Percentiles rank a stretch among this genome's conserved stretches.
These are phyloP conservation scores for Mortierella sp. DNA, from an alignment of 371 early-diverging fungal genomes.

Conservation along the genomic window DNA sequence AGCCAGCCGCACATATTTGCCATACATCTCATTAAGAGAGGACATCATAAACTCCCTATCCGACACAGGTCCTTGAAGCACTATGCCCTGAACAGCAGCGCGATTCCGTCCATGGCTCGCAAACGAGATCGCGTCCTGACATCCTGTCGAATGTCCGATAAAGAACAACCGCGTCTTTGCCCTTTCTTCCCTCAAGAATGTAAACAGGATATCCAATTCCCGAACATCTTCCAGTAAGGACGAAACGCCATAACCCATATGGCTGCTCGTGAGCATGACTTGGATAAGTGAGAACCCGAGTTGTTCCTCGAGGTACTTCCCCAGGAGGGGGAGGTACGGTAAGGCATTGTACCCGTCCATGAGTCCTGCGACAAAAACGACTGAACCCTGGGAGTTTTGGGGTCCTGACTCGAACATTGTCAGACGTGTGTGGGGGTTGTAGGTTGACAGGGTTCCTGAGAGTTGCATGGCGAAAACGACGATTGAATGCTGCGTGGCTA, in stretches of 20 bases:
- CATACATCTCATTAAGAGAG: constrained; percentile 47
- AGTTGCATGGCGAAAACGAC: constrained; percentile 26
- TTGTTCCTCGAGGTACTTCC: constrained; percentile 33
- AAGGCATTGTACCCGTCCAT: constrained; percentile 66
- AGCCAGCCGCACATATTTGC: constrained; percentile 50
- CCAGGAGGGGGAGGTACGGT: constrained; percentile 60
- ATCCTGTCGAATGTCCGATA: constrained; percentile 70
- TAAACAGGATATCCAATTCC: constrained; percentile 62
- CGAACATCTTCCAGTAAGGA: constrained; percentile 60
- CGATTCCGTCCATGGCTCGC: constrained; percentile 58
- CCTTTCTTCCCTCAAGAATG: constrained; percentile 50
- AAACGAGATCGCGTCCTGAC: constrained; percentile 65
- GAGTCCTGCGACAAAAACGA: constrained; percentile 66
- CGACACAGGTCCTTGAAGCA: constrained; percentile 69
- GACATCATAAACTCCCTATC: constrained; percentile 62
- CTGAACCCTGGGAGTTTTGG: constrained; percentile 41
- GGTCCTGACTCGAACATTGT: constrained; percentile 67
- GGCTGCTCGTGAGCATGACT: constrained; percentile 64
- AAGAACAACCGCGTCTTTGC: constrained; percentile 62
- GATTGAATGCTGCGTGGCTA: not conserved
- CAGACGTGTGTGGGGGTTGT: constrained; percentile 53
- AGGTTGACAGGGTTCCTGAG: constrained; percentile 41
- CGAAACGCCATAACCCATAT: constrained; percentile 64
- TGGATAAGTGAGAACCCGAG: constrained; percentile 63
- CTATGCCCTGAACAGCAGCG: constrained; percentile 57